Evolutionary conservation across 495 filamentous ascomycete species (phyloP), one percentile per base, ranked within the genome.

Genomic region (Tuber indicum): DNA sequence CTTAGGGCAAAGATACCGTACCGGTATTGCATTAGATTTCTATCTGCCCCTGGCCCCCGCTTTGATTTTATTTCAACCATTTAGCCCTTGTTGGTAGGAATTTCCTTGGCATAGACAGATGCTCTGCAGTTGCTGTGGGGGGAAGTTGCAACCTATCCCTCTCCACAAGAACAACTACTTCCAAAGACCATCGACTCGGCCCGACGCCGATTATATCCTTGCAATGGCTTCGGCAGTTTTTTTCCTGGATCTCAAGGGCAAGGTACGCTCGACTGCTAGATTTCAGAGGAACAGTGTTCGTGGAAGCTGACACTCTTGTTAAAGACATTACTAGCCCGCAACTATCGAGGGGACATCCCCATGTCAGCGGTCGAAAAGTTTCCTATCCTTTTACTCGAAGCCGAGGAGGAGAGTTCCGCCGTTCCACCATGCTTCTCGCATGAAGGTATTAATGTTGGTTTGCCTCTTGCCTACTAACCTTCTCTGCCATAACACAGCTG

Each of bases 341-440:
- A 98, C 87, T 99, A 99, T 86, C 90, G 96, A 85, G 96, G 96
- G 82, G 96, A 99, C 84, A 97, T 99, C 82, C 96, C 96, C 84
- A 98, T 99, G 96, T 96, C 94, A 75, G 96, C 96, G 70, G 96
- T 98, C 84, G 96, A 99, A 86, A 96, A 96, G 85, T 99, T 99
- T 85, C 96, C 96, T 76, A 89, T 97, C 82, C 93, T 99, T 77
- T 90, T 99, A 76, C 94, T 92, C 85, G 96, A 99, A 87, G 96
- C 96, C 85, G 96, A 99, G 91, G 96, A 99, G 90, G 96, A 99
- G 86, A 96, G 92, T 82, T 98, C 95, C 52, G 94, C 96, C 70
- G 96, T 98, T 42, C 93, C 96, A 49, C 96, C 96, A 82, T 99
- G 96, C 86, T 98, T 99, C 88, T 98, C 95, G 69, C 92, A 97